phyloP scores from a whole-genome alignment of 2,329 filamentous ascomycete genomes.

The Pyrenochaeta sp. region DNA sequence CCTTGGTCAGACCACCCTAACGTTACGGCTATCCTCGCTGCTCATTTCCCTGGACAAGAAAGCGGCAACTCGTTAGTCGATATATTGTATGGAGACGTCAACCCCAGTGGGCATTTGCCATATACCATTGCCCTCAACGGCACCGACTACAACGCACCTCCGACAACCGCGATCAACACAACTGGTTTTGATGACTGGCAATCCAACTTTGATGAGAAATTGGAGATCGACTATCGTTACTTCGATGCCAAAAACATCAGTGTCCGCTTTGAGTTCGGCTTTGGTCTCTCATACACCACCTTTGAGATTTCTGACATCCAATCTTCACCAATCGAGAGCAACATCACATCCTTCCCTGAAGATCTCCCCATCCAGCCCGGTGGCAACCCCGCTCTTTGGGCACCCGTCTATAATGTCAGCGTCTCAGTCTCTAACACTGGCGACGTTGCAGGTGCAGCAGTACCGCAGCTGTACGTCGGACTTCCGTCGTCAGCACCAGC shows the following conservation, averaged over 20 bases:
- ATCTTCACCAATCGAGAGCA: slow-evolving; percentile 60
- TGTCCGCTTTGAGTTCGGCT: slow-evolving; percentile 82
- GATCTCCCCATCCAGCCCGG: slow-evolving; percentile 53
- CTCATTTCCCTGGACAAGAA: slow-evolving; percentile 54
- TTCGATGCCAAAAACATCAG: slow-evolving; percentile 72
- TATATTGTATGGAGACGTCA: slow-evolving; percentile 75
- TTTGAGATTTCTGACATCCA: slow-evolving; percentile 75
- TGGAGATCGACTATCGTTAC: slow-evolving; percentile 82
- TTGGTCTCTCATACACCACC: slow-evolving; percentile 77
- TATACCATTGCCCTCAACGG: slow-evolving; percentile 82
- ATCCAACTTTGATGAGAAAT: slow-evolving; percentile 62
- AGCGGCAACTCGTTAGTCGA: slow-evolving; percentile 52
- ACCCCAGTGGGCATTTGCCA: slow-evolving; percentile 81
- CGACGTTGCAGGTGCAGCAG: slow-evolving; percentile 57
- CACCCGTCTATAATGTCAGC: slow-evolving; percentile 71
- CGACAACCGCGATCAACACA: slow-evolving; percentile 51
- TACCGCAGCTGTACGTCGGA: slow-evolving; percentile 67
- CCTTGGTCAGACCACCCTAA: slow-evolving; percentile 54
- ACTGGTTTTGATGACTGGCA: slow-evolving; percentile 56
- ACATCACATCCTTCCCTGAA: slow-evolving; percentile 67
- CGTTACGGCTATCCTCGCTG: slow-evolving; percentile 54
- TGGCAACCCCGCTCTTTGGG: slow-evolving; percentile 65
- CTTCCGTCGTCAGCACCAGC: slow-evolving; percentile 65
- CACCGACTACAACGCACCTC: slow-evolving; percentile 68
- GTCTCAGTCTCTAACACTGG: slow-evolving; percentile 77